Evolutionary conservation across 306 rosid species (phyloP), one percentile per base, ranked within the genome.

Genomic region (Aeschynomene evenia): DNA sequence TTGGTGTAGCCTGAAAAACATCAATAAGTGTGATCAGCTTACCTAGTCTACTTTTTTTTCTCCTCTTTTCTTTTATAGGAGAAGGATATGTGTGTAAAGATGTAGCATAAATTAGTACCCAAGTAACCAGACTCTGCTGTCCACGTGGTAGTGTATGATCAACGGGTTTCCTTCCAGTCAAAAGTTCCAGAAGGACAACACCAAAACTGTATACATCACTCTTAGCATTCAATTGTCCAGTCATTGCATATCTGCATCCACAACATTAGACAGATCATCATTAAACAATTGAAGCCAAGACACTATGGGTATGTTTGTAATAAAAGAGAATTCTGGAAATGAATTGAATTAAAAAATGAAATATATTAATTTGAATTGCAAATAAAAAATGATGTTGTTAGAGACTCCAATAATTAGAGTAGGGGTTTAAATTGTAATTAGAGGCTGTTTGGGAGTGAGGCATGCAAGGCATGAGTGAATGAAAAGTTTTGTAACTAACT

Each of bases 161-260:
- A 76, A 92, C 91, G 6, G 98, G 98, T 73, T 92, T 92, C 75
- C 96, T 74, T 62, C 96, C 98, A 3, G 98, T 92, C 85, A 92
- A 63, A 80, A 92, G 98, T 75, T 92, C 96, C 48, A 92, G 87
- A 77, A 92, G 86, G 52, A 92, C 95, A 72, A 92, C 96, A 52
- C 98, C 98, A 71, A 92, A 92, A 83, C 96, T 90, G 79, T 92
- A 92, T 37, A 89, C 96, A 68, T 92, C 98, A 85, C 95, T 92
- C 80, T 90, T 93, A 60, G 96, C 93, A 79, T 90, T 93, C 83
- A 93, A 80, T 78, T 90, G 96, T 54, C 98, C 98, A 14, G 96
- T 90, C 98, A 90, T 93, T 76, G 96, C 96, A 79, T 88, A 90
- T 76, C 98, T 92, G 86, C 76, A 87, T 56, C 68, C 84, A 77